Base-by-base conservation (phyloP, 768 basidiomycete species). In the Pholiota microspora region DNA sequence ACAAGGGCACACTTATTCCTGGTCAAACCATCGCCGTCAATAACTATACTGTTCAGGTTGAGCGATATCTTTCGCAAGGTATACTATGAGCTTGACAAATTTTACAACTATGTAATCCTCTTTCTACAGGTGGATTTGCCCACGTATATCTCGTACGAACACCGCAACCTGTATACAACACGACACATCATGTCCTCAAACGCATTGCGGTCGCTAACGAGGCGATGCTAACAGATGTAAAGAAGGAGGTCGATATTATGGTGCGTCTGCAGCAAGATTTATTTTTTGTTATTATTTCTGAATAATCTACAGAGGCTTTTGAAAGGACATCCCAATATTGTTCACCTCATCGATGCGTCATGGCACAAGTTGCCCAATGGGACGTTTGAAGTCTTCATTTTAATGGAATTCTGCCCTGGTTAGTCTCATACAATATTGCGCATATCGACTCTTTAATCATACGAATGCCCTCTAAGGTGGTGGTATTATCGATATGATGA, bases 401-500 rank as follows among this genome's bases (percentile, higher is more conserved):
- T 99, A 57, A 99, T 99, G 97, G 97, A 99, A 68, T 97, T 88
- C 70, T 96, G 94, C 69, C 80, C 92, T 58, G 95, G 94, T 87
- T 65, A 59, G 80, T 72, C 24, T 16, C n/a, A 18, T 38, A n/a
- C n/a, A n/a, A n/a, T n/a, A n/a, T 23, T 8, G 4, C n/a, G n/a
- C 5, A 18, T 10, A 4, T 23, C 7, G 16, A 35, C 6, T 15
- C 24, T 16, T 16, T 47, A 1, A 9, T 47, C 9, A 63, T 36
- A 63, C 63, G 51, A 4, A 44, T 7, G 21, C 28, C 16, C n/a
- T 12, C 59, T 52, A 93, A n/a, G 94, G 94, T 45, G 97, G 97
- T 34, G 97, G 97, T 31, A 98, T 99, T 60, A 98, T 99, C 71
- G 97, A 99, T 74, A 94, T 98, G 88, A 94, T 99, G 92, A 99